Conservation (phyloP, 192 early-diverging fungal genomes). For the Jimgerdemannia lactiflua region DNA sequence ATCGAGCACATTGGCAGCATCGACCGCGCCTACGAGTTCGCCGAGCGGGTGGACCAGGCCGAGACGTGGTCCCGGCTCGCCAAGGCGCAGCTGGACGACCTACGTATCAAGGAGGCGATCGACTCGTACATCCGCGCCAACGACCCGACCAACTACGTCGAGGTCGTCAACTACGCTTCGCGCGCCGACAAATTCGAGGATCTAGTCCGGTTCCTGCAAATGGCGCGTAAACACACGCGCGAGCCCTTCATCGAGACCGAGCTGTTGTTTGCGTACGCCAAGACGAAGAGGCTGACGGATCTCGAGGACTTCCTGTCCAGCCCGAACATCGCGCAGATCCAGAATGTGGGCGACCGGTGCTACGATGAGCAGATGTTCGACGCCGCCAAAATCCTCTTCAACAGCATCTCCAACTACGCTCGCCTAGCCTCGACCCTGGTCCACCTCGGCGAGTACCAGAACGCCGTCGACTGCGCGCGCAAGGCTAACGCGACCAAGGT, state of each 20-base stretch:
- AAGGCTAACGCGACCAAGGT: conserved; percentile 99
- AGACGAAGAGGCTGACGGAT: conserved; percentile 88
- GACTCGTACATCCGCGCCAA: conserved; percentile 97
- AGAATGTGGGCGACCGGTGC: conserved; percentile 92
- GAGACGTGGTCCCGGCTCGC: conserved; percentile 96
- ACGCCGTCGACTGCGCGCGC: conserved; percentile 96
- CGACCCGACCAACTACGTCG: conserved; percentile 84
- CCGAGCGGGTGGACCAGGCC: conserved; percentile 85
- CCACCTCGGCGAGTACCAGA: conserved; percentile 91
- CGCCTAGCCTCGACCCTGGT: conserved; percentile 96
- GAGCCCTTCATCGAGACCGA: conserved; percentile 97
- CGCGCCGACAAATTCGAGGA: conserved; percentile 92
- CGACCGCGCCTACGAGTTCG: conserved; percentile 95
- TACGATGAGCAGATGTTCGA: conserved; percentile 90
- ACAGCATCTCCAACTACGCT: conserved; percentile 97
- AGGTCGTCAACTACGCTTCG: conserved; percentile 81
- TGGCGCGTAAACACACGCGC: conserved; percentile 94
- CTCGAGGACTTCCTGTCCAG: conserved; percentile 91
- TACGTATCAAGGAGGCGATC: conserved; percentile 94
- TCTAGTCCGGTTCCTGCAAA: conserved; percentile 89
- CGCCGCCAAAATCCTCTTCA: conserved; percentile 93
- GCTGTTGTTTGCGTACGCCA: conserved; percentile 93
- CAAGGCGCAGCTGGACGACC: conserved; percentile 89
- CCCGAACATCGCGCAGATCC: conserved; percentile 95
- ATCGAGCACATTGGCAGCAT: conserved; percentile 91